Percentiles rank a stretch among this genome's conserved stretches.
phyloP scores from a whole-genome alignment of 129 eudicot genomes.

The Sambucus nigra region DNA sequence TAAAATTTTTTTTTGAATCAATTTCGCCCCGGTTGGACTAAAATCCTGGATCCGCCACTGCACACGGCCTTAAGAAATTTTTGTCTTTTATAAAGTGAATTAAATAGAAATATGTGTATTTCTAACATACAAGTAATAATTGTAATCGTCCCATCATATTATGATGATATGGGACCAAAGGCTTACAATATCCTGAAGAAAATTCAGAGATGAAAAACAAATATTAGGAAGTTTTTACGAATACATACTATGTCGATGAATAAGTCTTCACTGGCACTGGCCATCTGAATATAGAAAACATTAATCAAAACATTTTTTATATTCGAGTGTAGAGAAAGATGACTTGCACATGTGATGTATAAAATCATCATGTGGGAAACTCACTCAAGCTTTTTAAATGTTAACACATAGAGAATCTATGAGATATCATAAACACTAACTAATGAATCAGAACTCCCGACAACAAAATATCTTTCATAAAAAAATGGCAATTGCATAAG shows the following conservation, averaged over 20 bases:
- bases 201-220: no score
- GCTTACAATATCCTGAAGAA: background rate
- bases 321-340: background rate
- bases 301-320: background rate
- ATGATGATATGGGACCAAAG: background rate
- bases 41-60: no score
- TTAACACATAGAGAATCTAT: slow-evolving; percentile 88
- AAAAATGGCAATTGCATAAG: background rate
- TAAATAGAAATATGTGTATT: no score
- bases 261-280: slow-evolving; percentile 99
- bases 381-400: slow-evolving; percentile 94
- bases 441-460: slow-evolving; percentile 98
- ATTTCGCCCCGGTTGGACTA: no score
- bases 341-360: background rate
- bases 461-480: slow-evolving; percentile 81
- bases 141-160: no score
- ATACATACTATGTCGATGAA: slow-evolving; percentile 84
- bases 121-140: no score
- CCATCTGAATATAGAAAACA: slow-evolving; percentile 53
- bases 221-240: background rate
- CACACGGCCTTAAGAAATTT: no score
- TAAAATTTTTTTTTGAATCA: no score
- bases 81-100: no score
- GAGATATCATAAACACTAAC: slow-evolving; percentile 97
- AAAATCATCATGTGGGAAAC: slow-evolving; percentile 17